phyloP scores from a whole-genome alignment of 768 basidiomycete genomes.

The Mycena metata region DNA sequence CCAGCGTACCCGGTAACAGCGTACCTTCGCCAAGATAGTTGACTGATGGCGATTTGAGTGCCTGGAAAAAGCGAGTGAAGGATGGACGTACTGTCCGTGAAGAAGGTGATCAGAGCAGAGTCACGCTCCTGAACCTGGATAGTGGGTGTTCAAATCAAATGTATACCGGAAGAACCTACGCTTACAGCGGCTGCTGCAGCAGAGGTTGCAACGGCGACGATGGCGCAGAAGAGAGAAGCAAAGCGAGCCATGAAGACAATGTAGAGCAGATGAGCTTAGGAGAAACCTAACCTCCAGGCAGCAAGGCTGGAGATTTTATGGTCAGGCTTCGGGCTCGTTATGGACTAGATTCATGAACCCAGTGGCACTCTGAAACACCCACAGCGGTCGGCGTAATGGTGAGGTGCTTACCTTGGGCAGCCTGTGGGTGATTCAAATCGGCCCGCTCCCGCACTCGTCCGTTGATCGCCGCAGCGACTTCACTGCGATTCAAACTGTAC shows the following conservation, averaged over 20 bases:
- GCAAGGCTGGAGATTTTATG: conserved; percentile 10
- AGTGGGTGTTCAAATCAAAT: conserved; percentile 2
- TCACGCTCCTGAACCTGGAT: too few species aligned
- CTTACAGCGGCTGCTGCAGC: conserved; percentile 7
- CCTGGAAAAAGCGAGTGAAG: conserved; percentile 7
- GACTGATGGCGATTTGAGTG: conserved; percentile 12
- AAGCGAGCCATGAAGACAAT: conserved; percentile 15
- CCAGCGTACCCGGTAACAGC: conserved; percentile 10
- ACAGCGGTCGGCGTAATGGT: conserved; percentile 9
- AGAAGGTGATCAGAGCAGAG: conserved; percentile 19
- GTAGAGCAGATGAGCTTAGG: too few species aligned
- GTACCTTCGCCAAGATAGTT: conserved; percentile 14
- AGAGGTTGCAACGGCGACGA: neutral
- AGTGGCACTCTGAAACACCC: conserved; percentile 12
- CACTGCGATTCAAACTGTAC: conserved; percentile 7
- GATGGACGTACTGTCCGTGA: conserved; percentile 18
- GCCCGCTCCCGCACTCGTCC: conserved; percentile 9
- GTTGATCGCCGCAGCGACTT: conserved; percentile 15
- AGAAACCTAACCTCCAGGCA: conserved; percentile 17
- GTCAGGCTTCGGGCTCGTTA: conserved; percentile 3
- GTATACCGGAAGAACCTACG: conserved; percentile 10
- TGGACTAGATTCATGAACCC: conserved; percentile 16
- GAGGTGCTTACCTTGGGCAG: conserved; percentile 4
- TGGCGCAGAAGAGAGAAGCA: conserved; percentile 5
- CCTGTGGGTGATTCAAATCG: conserved; percentile 5